Percentiles rank a stretch among this genome's conserved stretches.
phyloP scores from a whole-genome alignment of 1,284 basidiomycete genomes.

The Fistulina hepatica region DNA sequence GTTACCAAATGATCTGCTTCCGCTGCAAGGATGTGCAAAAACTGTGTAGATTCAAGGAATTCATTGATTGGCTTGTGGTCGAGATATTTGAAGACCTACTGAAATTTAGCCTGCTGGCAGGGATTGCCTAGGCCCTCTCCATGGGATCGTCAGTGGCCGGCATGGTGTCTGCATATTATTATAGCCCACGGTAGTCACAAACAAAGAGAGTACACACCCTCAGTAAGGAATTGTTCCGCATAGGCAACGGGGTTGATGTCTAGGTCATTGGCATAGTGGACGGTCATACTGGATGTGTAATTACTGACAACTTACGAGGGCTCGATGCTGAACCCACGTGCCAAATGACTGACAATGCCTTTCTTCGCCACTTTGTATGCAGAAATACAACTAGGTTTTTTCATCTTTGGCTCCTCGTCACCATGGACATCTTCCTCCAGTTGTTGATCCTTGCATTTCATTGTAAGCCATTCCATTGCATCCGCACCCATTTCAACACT shows the following conservation, averaged over 20 bases:
- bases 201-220: too few species aligned
- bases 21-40: conserved; percentile 85
- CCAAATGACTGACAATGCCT: conserved; percentile 64
- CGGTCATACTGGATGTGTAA: too few species aligned
- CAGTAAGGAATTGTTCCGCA: conserved; percentile 79
- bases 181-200: too few species aligned
- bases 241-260: conserved; percentile 61
- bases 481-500: conserved; percentile 88
- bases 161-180: too few species aligned
- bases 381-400: conserved; percentile 78
- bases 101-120: too few species aligned
- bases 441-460: conserved; percentile 77
- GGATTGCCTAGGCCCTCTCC: too few species aligned
- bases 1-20: conserved; percentile 83
- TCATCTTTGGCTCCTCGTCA: conserved; percentile 64
- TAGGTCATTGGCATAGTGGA: conserved; percentile 69
- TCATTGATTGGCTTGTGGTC: conserved; percentile 69
- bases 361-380: conserved; percentile 81
- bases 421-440: conserved; percentile 54
- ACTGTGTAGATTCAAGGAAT: conserved; percentile 69
- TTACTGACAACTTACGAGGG: too few species aligned
- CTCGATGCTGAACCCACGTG: too few species aligned
- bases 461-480: conserved; percentile 81
- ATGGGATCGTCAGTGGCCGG: too few species aligned
- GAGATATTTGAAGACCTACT: conserved; percentile 92